Percentiles rank a stretch among this genome's conserved stretches.
phyloP scores from a whole-genome alignment of 345 rosid genomes.

The Xanthoceras sorbifolium region DNA sequence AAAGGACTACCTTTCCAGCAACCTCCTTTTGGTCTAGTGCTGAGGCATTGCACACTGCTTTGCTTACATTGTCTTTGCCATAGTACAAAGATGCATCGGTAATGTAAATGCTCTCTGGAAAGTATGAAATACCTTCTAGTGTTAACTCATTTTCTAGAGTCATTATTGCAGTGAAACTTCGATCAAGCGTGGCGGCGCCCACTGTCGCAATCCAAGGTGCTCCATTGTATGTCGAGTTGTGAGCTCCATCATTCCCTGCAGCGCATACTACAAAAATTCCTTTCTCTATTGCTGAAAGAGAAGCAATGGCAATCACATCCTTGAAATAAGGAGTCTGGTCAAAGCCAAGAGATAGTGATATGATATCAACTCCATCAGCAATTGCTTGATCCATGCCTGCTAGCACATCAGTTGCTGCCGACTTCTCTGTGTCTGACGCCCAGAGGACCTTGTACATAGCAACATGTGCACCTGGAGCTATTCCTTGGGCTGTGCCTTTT shows the following conservation, averaged over 20 bases:
- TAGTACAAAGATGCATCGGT: conserved; percentile 28
- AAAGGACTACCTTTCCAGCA: conserved; percentile 38
- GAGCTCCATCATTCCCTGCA: conserved; percentile 55
- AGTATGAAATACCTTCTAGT: conserved; percentile 37
- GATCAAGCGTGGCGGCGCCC: conserved; percentile 45
- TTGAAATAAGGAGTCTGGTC: conserved; percentile 27
- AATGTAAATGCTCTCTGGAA: conserved; percentile 28
- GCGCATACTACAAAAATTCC: conserved; percentile 45
- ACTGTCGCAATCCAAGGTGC: conserved; percentile 55
- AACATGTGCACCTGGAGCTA: conserved; percentile 47
- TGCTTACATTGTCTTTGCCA: conserved; percentile 18
- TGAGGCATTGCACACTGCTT: conserved; percentile 18
- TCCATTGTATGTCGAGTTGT: conserved; percentile 26
- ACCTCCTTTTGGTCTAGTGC: conserved; percentile 33
- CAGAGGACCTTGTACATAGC: conserved; percentile 38
- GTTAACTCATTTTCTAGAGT: conserved; percentile 28
- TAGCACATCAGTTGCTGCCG: conserved; percentile 50
- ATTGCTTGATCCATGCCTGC: conserved; percentile 77
- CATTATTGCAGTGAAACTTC: conserved; percentile 32
- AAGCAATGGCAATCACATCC: conserved; percentile 51
- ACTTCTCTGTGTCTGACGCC: conserved; percentile 16
- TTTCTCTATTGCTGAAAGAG: conserved; percentile 55
- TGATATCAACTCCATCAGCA: conserved; percentile 61
- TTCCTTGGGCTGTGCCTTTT: conserved; percentile 35
- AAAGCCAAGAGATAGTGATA: conserved; percentile 61